Conservation (phyloP, 352 stramenopile species). For the Phytophthora pistaciae region DNA sequence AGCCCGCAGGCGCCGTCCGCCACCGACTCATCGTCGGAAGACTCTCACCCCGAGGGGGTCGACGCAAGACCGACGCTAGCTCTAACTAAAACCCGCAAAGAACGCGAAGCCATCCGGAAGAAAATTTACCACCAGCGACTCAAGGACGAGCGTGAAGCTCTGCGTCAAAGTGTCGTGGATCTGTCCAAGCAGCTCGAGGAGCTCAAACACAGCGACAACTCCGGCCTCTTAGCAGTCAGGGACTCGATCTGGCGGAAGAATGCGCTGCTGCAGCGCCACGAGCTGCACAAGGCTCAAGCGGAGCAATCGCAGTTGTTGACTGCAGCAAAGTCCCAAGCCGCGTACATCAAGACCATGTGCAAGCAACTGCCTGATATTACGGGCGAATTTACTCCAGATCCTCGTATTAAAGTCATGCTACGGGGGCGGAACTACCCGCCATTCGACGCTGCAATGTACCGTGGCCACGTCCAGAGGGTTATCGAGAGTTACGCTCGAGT, state of each 20-base stretch:
- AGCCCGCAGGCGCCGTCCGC: not conserved
- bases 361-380: not conserved
- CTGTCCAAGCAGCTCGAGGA: constrained; percentile 15
- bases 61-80: not conserved
- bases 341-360: constrained; percentile 20
- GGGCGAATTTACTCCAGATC: not conserved
- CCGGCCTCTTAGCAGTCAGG: not conserved
- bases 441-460: constrained; percentile 36
- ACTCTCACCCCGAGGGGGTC: not conserved
- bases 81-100: not conserved
- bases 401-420: not conserved
- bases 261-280: constrained; percentile 15
- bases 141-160: not conserved
- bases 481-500: constrained; percentile 25
- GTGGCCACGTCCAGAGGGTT: constrained; percentile 28
- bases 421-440: constrained; percentile 5
- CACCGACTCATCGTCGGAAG: not conserved
- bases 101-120: not conserved
- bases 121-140: not conserved
- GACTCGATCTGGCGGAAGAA: constrained; percentile 8
- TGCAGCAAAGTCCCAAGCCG: constrained; percentile 12
- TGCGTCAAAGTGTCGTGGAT: constrained; percentile 17
- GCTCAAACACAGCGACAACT: not conserved
- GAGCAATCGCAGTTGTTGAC: constrained; percentile 24
- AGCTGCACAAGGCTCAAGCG: constrained; percentile 6